A percentile compares a stretch with the other conserved stretches of the same genome.
These are phyloP conservation scores for Talaromyces verruculosus DNA, from an alignment of 2,329 filamentous ascomycete species.

Conservation along the genomic window DNA sequence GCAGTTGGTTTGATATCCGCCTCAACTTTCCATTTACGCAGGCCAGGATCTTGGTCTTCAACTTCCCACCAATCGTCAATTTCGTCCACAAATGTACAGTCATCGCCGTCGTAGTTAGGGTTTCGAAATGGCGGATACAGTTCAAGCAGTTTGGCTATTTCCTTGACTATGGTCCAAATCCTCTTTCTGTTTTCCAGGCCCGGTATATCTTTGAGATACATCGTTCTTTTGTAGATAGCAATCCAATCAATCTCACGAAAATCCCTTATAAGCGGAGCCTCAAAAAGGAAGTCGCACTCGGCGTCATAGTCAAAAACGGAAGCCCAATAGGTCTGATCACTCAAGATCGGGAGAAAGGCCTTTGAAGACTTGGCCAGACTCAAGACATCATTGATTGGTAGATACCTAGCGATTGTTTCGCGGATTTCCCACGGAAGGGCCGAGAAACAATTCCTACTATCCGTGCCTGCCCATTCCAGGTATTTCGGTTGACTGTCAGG, in stretches of 20 bases:
- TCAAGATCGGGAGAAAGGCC: conserved; percentile 17
- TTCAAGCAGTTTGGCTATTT: not conserved
- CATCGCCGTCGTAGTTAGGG: not conserved
- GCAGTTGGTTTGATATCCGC: conserved; percentile 16
- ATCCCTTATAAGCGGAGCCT: not conserved
- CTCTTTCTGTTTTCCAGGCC: conserved; percentile 25
- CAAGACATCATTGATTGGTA: conserved; percentile 12
- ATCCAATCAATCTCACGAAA: conserved; percentile 15
- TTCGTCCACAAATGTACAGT: not conserved
- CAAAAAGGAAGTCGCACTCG: conserved; percentile 21
- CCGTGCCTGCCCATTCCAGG: not conserved
- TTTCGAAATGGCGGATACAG: not conserved
- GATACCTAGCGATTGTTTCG: conserved; percentile 15
- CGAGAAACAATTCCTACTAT: conserved; percentile 11
- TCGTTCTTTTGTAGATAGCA: conserved; percentile 10
- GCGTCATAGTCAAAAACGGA: conserved; percentile 11
- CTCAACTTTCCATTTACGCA: conserved; percentile 3
- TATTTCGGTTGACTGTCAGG: not conserved
- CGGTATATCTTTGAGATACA: conserved; percentile 28
- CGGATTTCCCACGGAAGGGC: conserved; percentile 20
- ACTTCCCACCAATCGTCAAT: not conserved
- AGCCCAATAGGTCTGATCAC: conserved; percentile 20
- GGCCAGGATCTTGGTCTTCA: not conserved
- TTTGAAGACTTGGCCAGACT: conserved; percentile 13
- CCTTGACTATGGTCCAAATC: conserved; percentile 18